Conservation (phyloP, 2,329 filamentous ascomycete genomes). For the Ophiostoma novo-ulmi region DNA sequence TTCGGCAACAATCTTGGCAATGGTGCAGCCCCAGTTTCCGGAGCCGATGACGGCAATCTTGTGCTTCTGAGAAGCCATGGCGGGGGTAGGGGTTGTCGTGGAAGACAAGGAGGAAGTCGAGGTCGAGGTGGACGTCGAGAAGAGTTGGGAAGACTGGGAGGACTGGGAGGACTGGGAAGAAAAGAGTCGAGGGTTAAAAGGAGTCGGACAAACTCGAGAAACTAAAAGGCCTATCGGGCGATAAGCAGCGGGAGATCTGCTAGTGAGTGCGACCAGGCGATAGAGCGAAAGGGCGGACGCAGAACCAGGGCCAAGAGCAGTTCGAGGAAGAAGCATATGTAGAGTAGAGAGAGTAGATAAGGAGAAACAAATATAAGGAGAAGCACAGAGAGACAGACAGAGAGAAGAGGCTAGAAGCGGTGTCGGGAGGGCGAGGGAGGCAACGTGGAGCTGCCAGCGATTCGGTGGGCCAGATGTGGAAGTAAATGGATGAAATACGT, state of each 20-base stretch:
- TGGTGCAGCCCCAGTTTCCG: slow-evolving; percentile 97
- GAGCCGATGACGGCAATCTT: slow-evolving; percentile 93
- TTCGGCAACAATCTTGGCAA: slow-evolving; percentile 94
- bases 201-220: slow-evolving; percentile 1
- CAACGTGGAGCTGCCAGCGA: slow-evolving; percentile 11
- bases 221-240: not conserved
- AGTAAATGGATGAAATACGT: not conserved
- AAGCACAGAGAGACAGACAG: not conserved
- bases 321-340: not conserved
- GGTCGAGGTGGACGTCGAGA: not conserved
- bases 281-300: not conserved
- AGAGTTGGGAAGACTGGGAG: not conserved
- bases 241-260: slow-evolving; percentile 10
- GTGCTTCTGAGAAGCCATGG: slow-evolving; percentile 58
- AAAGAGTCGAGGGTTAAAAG: not conserved
- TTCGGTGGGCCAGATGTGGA: slow-evolving; percentile 11
- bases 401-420: not conserved
- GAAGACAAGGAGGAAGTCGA: not conserved
- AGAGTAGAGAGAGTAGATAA: not conserved
- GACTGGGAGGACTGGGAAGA: not conserved
- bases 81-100: not conserved
- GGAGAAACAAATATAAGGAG: not conserved
- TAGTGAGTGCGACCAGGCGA: not conserved
- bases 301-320: not conserved
- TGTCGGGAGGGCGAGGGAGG: not conserved